These are phyloP conservation scores for Amaranthus palmeri DNA, from an alignment of 148 eudicot species.

Conservation along the genomic window DNA sequence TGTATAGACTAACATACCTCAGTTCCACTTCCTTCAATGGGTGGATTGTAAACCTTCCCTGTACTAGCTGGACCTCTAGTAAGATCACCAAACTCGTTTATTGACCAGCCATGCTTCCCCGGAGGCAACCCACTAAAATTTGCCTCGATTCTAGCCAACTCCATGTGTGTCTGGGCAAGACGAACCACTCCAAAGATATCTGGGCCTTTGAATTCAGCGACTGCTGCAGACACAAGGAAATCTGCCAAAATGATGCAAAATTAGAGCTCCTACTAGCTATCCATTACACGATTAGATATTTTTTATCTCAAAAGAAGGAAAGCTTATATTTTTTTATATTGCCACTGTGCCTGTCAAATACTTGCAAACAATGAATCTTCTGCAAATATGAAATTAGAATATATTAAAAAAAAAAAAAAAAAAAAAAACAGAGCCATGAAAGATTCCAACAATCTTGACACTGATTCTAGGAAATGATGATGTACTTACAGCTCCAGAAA, in stretches of 20 bases:
- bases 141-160: slow-evolving; percentile 87
- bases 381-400: no score
- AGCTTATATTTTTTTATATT: not conserved
- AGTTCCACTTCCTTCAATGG: slow-evolving; percentile 26
- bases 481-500: not conserved
- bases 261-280: slow-evolving; percentile 1
- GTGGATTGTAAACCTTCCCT: slow-evolving; percentile 70
- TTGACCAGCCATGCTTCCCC: slow-evolving; percentile 88
- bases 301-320: no score
- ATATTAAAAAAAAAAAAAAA: not conserved
- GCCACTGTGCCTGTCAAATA: not conserved
- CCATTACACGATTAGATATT: not conserved
- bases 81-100: slow-evolving; percentile 87
- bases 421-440: not conserved
- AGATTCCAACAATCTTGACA: not conserved
- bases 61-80: slow-evolving; percentile 90
- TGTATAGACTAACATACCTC: slow-evolving; percentile 40
- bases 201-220: slow-evolving; percentile 94
- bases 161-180: slow-evolving; percentile 84
- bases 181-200: slow-evolving; percentile 87
- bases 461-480: no score
- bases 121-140: slow-evolving; percentile 82
- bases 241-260: slow-evolving; percentile 39
- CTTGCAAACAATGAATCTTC: not conserved
- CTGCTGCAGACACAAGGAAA: slow-evolving; percentile 92